phyloP scores from a whole-genome alignment of 2,329 filamentous ascomycete species.

The Alternaria conjuncta region DNA sequence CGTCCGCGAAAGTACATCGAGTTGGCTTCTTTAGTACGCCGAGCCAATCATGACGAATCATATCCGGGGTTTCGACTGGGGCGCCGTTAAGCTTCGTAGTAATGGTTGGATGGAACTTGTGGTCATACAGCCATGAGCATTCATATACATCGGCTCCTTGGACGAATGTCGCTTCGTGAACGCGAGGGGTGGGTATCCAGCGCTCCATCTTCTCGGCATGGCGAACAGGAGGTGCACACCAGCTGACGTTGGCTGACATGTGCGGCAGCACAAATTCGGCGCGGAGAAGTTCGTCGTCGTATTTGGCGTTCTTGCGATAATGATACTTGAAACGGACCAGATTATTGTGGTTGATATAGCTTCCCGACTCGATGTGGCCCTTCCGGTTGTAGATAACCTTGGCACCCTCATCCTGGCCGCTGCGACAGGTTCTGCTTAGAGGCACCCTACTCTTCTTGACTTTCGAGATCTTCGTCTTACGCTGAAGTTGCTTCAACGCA shows the following conservation, averaged over 20 bases:
- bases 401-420: slow-evolving; percentile 55
- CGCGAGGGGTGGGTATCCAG: slow-evolving; percentile 63
- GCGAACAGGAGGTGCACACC: slow-evolving; percentile 59
- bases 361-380: slow-evolving; percentile 61
- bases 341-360: slow-evolving; percentile 60
- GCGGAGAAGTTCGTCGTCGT: slow-evolving; percentile 62
- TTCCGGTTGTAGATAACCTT: slow-evolving; percentile 60
- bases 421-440: slow-evolving; percentile 53
- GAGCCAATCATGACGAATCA: slow-evolving; percentile 58
- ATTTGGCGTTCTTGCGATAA: slow-evolving; percentile 61
- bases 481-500: slow-evolving; percentile 33
- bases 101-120: slow-evolving; percentile 50
- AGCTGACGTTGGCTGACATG: slow-evolving; percentile 61
- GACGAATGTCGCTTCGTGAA: slow-evolving; percentile 62
- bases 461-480: slow-evolving; percentile 49
- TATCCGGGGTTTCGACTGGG: slow-evolving; percentile 59
- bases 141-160: slow-evolving; percentile 61
- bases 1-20: slow-evolving; percentile 51
- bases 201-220: slow-evolving; percentile 59
- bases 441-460: slow-evolving; percentile 46
- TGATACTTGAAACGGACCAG: slow-evolving; percentile 61
- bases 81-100: slow-evolving; percentile 57
- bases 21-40: slow-evolving; percentile 49
- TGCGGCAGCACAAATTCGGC: slow-evolving; percentile 62
- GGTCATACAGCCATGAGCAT: slow-evolving; percentile 53